Percentiles rank a stretch among this genome's conserved stretches.
phyloP scores from a whole-genome alignment of 2,329 filamentous ascomycete species.

The Canariomyces notabilis region DNA sequence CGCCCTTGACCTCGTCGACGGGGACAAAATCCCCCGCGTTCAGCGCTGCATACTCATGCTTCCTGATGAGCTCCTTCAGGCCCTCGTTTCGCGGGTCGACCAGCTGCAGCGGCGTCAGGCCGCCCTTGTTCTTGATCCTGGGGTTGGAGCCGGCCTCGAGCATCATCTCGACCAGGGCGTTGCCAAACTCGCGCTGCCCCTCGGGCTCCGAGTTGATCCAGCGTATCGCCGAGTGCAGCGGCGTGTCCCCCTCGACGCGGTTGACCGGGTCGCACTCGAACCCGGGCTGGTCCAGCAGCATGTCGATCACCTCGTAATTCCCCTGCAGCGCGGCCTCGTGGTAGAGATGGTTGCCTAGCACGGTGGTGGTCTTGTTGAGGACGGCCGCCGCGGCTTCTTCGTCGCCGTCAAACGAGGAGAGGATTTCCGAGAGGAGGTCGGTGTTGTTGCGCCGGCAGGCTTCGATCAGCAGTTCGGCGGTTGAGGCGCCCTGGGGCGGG shows the following conservation, averaged over 20 bases:
- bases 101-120: conserved; percentile 65
- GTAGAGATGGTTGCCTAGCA: conserved; percentile 82
- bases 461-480: conserved; percentile 81
- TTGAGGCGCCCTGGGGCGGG: conserved; percentile 67
- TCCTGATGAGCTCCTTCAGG: conserved; percentile 59
- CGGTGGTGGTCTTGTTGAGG: conserved; percentile 80
- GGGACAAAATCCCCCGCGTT: conserved; percentile 55
- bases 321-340: conserved; percentile 84
- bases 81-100: conserved; percentile 65
- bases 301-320: conserved; percentile 80
- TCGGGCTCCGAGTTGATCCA: conserved; percentile 66
- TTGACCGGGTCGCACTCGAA: conserved; percentile 80
- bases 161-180: conserved; percentile 70
- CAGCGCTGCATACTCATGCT: conserved; percentile 62
- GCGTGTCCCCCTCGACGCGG: conserved; percentile 68
- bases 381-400: conserved; percentile 66
- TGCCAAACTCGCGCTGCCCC: conserved; percentile 59
- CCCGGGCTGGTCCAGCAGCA: conserved; percentile 75
- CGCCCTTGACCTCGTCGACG: conserved; percentile 27
- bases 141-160: conserved; percentile 67
- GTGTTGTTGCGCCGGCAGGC: conserved; percentile 91
- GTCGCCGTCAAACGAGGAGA: conserved; percentile 40
- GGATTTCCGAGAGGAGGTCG: conserved; percentile 71
- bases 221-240: conserved; percentile 71
- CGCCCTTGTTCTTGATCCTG: conserved; percentile 62